Percentiles rank a stretch among this genome's conserved stretches.
Evolutionary conservation across 495 filamentous ascomycete genomes (phyloP).

Genomic region (Annulohypoxylon stygium): DNA sequence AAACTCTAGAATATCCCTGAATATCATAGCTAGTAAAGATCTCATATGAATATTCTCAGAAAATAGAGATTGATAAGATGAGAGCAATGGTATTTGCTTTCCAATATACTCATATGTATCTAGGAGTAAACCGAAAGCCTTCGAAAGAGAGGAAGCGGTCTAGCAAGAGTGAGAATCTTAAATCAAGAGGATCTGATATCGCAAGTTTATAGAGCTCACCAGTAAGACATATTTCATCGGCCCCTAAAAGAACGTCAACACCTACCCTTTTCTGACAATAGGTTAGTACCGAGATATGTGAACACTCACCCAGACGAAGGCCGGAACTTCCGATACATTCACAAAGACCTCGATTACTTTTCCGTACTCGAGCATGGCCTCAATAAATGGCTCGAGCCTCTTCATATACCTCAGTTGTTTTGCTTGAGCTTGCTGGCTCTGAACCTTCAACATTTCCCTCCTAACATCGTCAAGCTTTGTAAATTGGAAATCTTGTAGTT

Average conservation of each 20-base stretch:
- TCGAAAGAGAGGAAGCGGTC: background rate
- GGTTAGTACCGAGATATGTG: too few relatives aligned
- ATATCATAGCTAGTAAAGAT: background rate
- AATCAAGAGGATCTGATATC: background rate
- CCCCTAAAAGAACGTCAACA: background rate
- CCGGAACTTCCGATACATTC: background rate
- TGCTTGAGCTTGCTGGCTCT: too few relatives aligned
- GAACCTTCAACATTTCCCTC: too few relatives aligned
- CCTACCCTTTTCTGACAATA: background rate
- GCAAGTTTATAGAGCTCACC: background rate
- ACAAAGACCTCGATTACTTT: background rate
- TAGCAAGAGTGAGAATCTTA: background rate
- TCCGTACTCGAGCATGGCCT: background rate
- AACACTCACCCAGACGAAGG: background rate
- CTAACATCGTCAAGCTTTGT: background rate
- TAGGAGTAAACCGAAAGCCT: background rate
- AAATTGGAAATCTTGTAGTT: background rate
- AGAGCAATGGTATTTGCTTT: background rate
- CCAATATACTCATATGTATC: background rate
- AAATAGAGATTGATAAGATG: background rate
- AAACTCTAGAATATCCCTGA: background rate
- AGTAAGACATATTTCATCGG: background rate
- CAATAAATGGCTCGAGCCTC: background rate
- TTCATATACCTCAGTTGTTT: background rate
- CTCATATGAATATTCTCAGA: background rate